Conservation (phyloP, 2,329 filamentous ascomycete species). For the Fusarium miscanthi region DNA sequence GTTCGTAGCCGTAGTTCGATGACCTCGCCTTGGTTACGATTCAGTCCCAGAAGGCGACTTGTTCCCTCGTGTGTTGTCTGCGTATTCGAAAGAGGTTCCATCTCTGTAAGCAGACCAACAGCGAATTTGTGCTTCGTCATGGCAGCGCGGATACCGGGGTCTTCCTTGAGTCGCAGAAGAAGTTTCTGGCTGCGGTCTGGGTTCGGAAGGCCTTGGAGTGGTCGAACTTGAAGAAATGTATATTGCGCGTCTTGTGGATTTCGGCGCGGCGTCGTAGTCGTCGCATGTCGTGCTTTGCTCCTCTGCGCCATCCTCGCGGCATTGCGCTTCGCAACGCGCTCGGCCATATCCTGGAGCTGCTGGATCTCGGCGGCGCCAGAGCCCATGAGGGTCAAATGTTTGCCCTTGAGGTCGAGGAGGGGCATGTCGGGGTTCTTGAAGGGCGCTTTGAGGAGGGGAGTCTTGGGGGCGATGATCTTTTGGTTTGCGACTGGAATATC, state of each 20-base stretch:
- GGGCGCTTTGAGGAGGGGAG: constrained; percentile 72
- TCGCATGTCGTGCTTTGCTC: constrained; percentile 41
- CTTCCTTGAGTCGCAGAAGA: constrained; percentile 79
- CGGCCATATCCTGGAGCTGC: constrained; percentile 62
- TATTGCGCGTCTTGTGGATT: constrained; percentile 71
- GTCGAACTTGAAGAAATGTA: constrained; percentile 82
- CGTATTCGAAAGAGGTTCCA: constrained; percentile 90
- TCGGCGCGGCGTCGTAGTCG: constrained; percentile 8
- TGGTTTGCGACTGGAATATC: constrained; percentile 72
- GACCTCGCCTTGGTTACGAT: constrained; percentile 86
- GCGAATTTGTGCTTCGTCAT: constrained; percentile 89
- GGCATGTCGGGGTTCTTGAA: constrained; percentile 68
- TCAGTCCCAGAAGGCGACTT: constrained; percentile 85
- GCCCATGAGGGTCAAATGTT: constrained; percentile 74
- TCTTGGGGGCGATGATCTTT: constrained; percentile 75
- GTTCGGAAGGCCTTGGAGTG: constrained; percentile 80
- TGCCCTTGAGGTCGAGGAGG: constrained; percentile 61
- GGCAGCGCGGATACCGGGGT: constrained; percentile 83
- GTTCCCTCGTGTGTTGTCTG: constrained; percentile 74
- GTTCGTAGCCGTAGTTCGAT: constrained; percentile 93
- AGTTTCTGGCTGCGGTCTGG: constrained; percentile 77
- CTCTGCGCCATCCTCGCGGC: constrained; percentile 51
- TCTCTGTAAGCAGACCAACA: constrained; percentile 90
- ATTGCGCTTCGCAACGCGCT: constrained; percentile 61
- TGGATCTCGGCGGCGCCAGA: constrained; percentile 69